Percentiles rank a stretch among this genome's conserved stretches.
phyloP scores from a whole-genome alignment of 768 basidiomycete genomes.

The Tephrocybe sp. region DNA sequence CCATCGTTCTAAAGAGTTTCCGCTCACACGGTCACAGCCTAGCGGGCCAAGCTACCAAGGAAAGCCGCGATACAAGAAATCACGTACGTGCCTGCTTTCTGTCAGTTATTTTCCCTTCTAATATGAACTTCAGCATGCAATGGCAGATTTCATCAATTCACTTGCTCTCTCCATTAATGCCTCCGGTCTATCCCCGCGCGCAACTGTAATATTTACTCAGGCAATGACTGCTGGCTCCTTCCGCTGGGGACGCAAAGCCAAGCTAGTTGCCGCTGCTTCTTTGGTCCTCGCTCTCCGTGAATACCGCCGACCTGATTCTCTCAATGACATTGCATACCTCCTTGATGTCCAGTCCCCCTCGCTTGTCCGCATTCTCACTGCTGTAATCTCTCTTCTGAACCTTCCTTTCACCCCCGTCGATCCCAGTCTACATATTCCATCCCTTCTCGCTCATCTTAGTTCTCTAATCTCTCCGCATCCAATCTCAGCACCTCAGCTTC shows the following conservation, averaged over 20 bases:
- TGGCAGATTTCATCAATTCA: conserved; percentile 59
- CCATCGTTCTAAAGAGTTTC: conserved; percentile 45
- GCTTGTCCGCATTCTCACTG: conserved; percentile 54
- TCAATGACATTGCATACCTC: conserved; percentile 67
- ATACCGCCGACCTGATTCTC: conserved; percentile 60
- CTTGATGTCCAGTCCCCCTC: conserved; percentile 49
- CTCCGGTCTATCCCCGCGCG: conserved; percentile 62
- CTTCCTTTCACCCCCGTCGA: conserved; percentile 53
- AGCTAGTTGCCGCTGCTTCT: conserved; percentile 64
- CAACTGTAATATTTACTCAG: conserved; percentile 65
- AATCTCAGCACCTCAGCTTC: conserved; percentile 24
- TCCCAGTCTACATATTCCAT: conserved; percentile 56
- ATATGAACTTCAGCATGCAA: conserved; percentile 47
- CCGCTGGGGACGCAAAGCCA: conserved; percentile 76
- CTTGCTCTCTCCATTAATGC: conserved; percentile 57
- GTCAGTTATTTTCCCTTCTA: conserved; percentile 8
- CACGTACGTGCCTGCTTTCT: conserved; percentile 37
- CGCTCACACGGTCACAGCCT: conserved; percentile 51
- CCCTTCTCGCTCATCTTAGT: conserved; percentile 51
- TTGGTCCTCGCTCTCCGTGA: conserved; percentile 72
- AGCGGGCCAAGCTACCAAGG: conserved; percentile 56
- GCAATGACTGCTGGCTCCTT: conserved; percentile 56
- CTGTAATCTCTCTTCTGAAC: conserved; percentile 49
- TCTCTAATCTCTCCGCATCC: conserved; percentile 25
- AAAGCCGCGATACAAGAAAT: conserved; percentile 63